A percentile compares a stretch with the other conserved stretches of the same genome.
These are phyloP conservation scores for Cutaneotrichosporon cutaneum DNA, from an alignment of 1,284 basidiomycete genomes.

Conservation along the genomic window DNA sequence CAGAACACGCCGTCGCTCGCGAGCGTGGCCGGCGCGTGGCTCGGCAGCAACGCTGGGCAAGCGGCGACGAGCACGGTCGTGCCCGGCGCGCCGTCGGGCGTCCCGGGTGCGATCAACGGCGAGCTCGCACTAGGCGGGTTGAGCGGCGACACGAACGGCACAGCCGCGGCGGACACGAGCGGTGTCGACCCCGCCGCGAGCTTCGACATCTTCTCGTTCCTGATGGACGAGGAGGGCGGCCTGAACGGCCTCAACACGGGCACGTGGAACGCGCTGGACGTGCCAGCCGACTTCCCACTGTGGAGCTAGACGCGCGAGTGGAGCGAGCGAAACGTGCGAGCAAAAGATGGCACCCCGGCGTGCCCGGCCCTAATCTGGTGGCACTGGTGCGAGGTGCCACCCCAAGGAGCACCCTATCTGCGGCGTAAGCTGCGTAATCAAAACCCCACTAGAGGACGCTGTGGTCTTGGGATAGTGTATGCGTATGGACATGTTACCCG, in stretches of 20 bases:
- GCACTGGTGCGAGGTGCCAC: background rate
- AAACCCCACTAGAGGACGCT: background rate
- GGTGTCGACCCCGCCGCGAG: constrained; percentile 17
- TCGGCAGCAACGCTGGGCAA: constrained; percentile 15
- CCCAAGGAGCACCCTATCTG: background rate
- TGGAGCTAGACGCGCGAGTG: constrained; percentile 33
- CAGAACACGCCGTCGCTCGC: constrained; percentile 14
- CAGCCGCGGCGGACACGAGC: background rate
- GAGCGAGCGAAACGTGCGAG: background rate
- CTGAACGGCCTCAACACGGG: constrained; percentile 27
- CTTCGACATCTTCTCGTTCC: constrained; percentile 49
- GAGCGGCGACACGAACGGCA: background rate
- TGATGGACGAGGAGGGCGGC: constrained; percentile 50
- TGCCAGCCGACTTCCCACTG: constrained; percentile 44
- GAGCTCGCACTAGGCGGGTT: constrained; percentile 17
- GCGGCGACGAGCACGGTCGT: constrained; percentile 8
- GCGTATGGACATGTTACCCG: constrained; percentile 1
- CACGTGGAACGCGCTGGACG: constrained; percentile 40
- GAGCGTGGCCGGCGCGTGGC: constrained; percentile 21
- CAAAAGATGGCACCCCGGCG: background rate
- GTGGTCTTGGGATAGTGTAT: constrained; percentile 2
- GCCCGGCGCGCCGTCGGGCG: constrained; percentile 15
- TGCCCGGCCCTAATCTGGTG: no score
- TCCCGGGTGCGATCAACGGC: constrained; percentile 14
- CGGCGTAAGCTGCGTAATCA: background rate